phyloP scores from a whole-genome alignment of 1,139 yeast species.

The Suhomyces bokatorum region DNA sequence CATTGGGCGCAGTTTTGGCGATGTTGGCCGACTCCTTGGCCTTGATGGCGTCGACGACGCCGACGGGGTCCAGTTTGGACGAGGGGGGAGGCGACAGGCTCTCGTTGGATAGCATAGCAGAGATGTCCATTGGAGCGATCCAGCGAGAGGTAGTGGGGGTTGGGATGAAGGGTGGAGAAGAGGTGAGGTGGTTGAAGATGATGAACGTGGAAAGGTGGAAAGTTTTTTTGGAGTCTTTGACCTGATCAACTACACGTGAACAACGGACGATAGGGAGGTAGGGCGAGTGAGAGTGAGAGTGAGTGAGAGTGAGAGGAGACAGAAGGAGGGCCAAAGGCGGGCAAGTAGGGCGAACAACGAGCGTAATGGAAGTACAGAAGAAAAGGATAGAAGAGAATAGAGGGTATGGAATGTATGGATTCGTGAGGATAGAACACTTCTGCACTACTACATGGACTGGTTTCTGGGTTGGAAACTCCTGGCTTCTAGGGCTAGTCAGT shows the following conservation, averaged over 20 bases:
- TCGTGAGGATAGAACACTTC: too few species aligned
- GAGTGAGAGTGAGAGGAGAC: neutral
- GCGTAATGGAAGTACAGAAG: too few species aligned
- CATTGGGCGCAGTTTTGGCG: too few species aligned
- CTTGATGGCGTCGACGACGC: conserved; percentile 6
- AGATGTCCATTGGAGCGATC: conserved; percentile 34
- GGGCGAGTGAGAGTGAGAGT: neutral
- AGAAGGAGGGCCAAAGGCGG: neutral
- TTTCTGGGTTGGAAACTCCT: too few species aligned
- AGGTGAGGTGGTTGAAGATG: too few species aligned
- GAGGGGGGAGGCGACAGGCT: conserved; percentile 15
- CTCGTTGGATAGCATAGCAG: conserved; percentile 42
- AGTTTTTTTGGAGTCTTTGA: conserved; percentile 5
- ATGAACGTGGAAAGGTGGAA: neutral
- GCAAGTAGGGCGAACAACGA: neutral
- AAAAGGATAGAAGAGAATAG: too few species aligned
- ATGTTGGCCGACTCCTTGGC: neutral
- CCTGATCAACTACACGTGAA: conserved; percentile 9
- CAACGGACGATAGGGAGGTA: conserved; percentile 1
- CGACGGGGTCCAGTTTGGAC: neutral
- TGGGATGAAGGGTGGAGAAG: neutral
- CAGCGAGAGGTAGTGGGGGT: neutral
- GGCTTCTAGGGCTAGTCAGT: too few species aligned
- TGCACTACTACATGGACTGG: too few species aligned
- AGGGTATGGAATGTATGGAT: too few species aligned